phyloP scores from a whole-genome alignment of 441 rosid species.

The Isatis lusitanica region DNA sequence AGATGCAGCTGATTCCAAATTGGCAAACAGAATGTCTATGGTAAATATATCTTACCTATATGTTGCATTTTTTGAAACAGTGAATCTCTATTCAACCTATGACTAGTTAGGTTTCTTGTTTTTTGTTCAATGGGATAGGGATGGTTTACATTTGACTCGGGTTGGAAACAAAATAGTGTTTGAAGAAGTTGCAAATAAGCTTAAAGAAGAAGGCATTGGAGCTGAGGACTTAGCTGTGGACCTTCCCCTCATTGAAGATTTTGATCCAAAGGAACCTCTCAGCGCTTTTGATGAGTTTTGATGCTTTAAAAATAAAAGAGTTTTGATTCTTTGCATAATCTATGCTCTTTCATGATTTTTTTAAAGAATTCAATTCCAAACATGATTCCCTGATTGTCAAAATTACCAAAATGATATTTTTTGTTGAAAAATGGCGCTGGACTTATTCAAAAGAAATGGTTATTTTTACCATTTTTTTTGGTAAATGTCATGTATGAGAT shows the following conservation, averaged over 20 bases:
- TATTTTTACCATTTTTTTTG: no score
- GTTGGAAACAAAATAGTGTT: slow-evolving; percentile 69
- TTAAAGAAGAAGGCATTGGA: slow-evolving; percentile 52
- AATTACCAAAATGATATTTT: no score
- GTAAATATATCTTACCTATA: slow-evolving; percentile 30
- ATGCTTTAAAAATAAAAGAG: neutral
- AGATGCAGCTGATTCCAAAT: slow-evolving; percentile 60
- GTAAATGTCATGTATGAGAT: no score
- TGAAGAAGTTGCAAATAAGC: slow-evolving; percentile 61
- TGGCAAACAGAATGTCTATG: slow-evolving; percentile 66
- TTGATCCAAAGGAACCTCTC: slow-evolving; percentile 61
- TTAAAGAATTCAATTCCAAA: no score
- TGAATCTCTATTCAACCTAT: neutral
- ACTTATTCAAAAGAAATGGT: no score
- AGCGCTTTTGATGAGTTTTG: slow-evolving; percentile 49
- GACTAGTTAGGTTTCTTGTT: neutral
- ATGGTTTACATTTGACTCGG: slow-evolving; percentile 72
- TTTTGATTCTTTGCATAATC: no score
- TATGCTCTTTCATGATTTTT: no score
- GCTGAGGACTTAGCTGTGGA: slow-evolving; percentile 55
- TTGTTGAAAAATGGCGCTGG: no score
- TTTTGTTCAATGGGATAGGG: slow-evolving; percentile 41
- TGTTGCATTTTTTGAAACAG: neutral
- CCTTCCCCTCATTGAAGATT: slow-evolving; percentile 53
- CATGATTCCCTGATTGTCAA: no score